A percentile compares a stretch with the other conserved stretches of the same genome.
Evolutionary conservation across 768 basidiomycete species (phyloP).

Genomic region (Tephrocybe rancida): DNA sequence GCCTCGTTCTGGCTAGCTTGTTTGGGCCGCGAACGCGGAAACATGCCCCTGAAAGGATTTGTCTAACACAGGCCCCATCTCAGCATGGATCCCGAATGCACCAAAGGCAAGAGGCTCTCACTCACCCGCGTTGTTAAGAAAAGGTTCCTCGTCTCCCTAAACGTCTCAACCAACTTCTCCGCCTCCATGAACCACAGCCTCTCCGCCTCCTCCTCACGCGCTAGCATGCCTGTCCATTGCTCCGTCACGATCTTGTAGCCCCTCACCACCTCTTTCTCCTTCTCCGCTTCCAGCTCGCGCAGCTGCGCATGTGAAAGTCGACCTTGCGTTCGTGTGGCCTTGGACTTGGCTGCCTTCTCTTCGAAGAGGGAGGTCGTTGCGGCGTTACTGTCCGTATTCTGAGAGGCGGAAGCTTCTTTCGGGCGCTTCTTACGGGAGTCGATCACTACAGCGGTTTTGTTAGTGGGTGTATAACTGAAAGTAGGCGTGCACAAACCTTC

Average conservation of each 20-base stretch:
- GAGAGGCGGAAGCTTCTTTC: constrained; percentile 22
- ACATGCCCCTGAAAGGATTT: constrained; percentile 72
- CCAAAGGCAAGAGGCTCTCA: constrained; percentile 3
- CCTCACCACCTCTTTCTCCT: constrained; percentile 62
- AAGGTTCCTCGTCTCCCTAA: constrained; percentile 82
- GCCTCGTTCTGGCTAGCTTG: constrained; percentile 47
- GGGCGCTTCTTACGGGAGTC: constrained; percentile 58
- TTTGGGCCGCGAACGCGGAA: constrained; percentile 47
- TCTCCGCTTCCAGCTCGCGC: constrained; percentile 62
- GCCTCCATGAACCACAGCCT: constrained; percentile 84
- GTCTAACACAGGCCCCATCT: constrained; percentile 27
- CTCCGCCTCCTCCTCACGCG: constrained; percentile 47
- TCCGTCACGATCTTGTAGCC: constrained; percentile 64
- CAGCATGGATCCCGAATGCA: constrained; percentile 5
- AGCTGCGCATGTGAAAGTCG: constrained; percentile 62
- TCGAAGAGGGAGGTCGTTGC: constrained; percentile 62
- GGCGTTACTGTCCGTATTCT: constrained; percentile 18
- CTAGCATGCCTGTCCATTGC: constrained; percentile 59
- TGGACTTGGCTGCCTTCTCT: constrained; percentile 37
- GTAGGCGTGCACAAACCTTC: constrained; percentile 55
- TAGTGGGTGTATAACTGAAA: not conserved
- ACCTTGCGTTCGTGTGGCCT: constrained; percentile 34
- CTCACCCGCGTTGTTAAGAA: constrained; percentile 80
- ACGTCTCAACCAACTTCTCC: constrained; percentile 85
- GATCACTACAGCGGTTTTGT: constrained; percentile 41